A percentile compares a stretch with the other conserved stretches of the same genome.
phyloP scores from a whole-genome alignment of 2,329 filamentous ascomycete genomes.

The Ophiosphaerella herpotricha region DNA sequence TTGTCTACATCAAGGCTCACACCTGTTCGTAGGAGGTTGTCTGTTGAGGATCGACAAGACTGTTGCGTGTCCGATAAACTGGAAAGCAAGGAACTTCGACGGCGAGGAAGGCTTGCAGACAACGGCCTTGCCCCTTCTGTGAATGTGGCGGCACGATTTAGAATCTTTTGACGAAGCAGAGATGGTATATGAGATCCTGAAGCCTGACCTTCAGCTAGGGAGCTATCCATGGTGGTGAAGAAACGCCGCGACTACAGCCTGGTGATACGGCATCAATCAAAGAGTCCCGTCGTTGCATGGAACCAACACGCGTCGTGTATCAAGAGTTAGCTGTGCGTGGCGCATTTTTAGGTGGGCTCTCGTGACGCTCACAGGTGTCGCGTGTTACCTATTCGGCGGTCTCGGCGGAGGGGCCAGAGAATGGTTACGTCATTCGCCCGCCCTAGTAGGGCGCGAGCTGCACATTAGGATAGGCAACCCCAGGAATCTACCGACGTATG shows the following conservation, averaged over 20 bases:
- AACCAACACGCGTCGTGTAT: constrained; percentile 4
- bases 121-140: constrained; percentile 34
- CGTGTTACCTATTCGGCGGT: background rate
- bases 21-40: constrained; percentile 65
- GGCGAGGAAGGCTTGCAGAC: constrained; percentile 46
- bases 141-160: constrained; percentile 43
- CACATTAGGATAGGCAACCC: too few species aligned
- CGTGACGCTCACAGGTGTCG: constrained; percentile 9
- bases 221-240: constrained; percentile 31
- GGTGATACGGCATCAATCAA: background rate
- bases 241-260: constrained; percentile 5
- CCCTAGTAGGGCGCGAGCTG: too few species aligned
- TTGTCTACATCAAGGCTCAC: constrained; percentile 36
- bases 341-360: constrained; percentile 15
- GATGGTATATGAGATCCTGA: constrained; percentile 32
- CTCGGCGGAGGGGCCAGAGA: too few species aligned
- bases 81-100: constrained; percentile 78
- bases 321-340: constrained; percentile 1
- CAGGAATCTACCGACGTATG: too few species aligned
- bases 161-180: constrained; percentile 40
- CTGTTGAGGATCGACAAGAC: constrained; percentile 67
- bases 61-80: constrained; percentile 73
- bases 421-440: too few species aligned
- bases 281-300: constrained; percentile 5
- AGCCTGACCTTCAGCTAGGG: constrained; percentile 23